These are phyloP conservation scores for Pleurotus djamor DNA, from an alignment of 768 basidiomycete genomes.

Conservation along the genomic window DNA sequence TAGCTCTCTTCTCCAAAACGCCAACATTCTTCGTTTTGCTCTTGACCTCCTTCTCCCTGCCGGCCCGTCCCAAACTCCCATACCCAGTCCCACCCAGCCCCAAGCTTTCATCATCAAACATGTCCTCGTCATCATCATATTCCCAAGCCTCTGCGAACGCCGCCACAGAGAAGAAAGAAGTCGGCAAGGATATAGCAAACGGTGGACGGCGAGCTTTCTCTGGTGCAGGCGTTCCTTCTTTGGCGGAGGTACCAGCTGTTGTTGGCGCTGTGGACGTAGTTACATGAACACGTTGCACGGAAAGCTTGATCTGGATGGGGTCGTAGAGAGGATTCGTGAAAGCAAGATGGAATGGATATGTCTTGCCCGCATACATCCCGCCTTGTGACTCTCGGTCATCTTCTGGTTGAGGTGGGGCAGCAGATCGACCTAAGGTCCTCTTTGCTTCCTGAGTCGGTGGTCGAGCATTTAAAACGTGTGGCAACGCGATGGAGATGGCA, in stretches of 20 bases:
- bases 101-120: conserved; percentile 73
- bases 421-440: conserved; percentile 38
- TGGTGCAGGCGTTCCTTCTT: conserved; percentile 18
- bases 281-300: conserved; percentile 67
- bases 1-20: conserved; percentile 86
- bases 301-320: conserved; percentile 88
- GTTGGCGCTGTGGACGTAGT: conserved; percentile 26
- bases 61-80: conserved; percentile 21
- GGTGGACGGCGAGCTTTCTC: conserved; percentile 68
- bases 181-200: conserved; percentile 80
- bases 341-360: conserved; percentile 86
- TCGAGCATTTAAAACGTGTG: conserved; percentile 46
- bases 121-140: conserved; percentile 94
- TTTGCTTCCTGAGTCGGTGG: conserved; percentile 38
- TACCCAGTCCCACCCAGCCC: conserved; percentile 27
- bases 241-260: neutral
- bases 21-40: conserved; percentile 62
- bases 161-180: conserved; percentile 74
- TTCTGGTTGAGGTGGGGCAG: conserved; percentile 23
- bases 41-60: conserved; percentile 44
- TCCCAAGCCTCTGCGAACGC: conserved; percentile 98
- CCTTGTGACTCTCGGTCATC: conserved; percentile 36
- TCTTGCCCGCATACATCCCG: conserved; percentile 70
- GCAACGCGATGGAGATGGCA: conserved; percentile 70
- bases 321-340: conserved; percentile 96